These are phyloP conservation scores for Cyathus striatus DNA, from an alignment of 768 basidiomycete species.

Conservation along the genomic window DNA sequence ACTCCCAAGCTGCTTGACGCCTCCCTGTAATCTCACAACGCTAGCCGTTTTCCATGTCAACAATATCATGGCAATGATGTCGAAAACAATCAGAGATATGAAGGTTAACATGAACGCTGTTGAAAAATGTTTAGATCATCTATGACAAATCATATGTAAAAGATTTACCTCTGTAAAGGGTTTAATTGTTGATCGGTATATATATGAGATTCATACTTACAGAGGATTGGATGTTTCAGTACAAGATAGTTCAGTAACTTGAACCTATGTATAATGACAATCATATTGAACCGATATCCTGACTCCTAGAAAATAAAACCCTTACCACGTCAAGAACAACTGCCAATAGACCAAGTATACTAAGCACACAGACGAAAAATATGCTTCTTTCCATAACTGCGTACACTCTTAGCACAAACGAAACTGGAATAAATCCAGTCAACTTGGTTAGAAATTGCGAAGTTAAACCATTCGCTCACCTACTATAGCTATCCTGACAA, in stretches of 20 bases:
- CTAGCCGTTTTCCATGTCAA: neutral
- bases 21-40: neutral
- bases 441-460: too few relatives aligned
- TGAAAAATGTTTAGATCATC: too few relatives aligned
- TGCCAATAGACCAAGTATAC: neutral
- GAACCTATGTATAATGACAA: neutral
- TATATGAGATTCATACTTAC: neutral
- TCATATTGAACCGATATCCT: too few relatives aligned
- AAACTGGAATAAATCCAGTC: neutral
- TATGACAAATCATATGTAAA: neutral
- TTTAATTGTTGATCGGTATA: too few relatives aligned
- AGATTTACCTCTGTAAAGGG: too few relatives aligned
- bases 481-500: neutral
- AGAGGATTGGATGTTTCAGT: neutral
- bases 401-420: neutral
- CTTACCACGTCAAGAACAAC: neutral
- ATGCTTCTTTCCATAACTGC: neutral
- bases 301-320: too few relatives aligned
- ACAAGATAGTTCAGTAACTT: neutral
- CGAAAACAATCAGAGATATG: neutral
- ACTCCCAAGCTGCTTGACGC: neutral
- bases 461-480: neutral
- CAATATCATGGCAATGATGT: neutral
- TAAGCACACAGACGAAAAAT: neutral
- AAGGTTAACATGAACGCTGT: constrained; percentile 1